Conservation (phyloP, 768 basidiomycete genomes). For the Boletus sp. region DNA sequence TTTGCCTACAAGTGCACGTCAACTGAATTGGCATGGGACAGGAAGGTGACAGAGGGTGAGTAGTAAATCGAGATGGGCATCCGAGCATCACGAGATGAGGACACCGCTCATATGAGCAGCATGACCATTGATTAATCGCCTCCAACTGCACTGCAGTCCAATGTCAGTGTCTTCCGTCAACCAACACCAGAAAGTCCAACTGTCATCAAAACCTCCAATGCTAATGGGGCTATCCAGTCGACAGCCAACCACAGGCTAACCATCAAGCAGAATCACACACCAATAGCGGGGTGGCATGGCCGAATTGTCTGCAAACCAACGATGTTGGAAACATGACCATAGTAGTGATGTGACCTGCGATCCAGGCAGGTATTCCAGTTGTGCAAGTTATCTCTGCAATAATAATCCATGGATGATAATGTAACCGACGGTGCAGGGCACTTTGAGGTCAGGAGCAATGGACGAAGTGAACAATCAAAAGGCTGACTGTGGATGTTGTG, state of each 20-base stretch:
- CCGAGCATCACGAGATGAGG: no score
- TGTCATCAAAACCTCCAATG: no score
- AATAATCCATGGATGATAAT: slow-evolving; percentile 37
- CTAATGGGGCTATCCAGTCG: slow-evolving; percentile 12
- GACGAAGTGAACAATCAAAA: slow-evolving; percentile 57
- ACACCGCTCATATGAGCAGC: no score
- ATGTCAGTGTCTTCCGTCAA: no score
- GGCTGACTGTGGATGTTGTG: slow-evolving; percentile 36
- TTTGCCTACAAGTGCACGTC: slow-evolving; percentile 61
- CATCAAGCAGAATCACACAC: slow-evolving; percentile 23
- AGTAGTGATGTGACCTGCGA: slow-evolving; percentile 55
- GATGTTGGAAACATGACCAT: slow-evolving; percentile 34
- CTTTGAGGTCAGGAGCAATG: slow-evolving; percentile 29
- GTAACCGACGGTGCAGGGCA: slow-evolving; percentile 31
- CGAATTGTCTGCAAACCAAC: slow-evolving; percentile 37
- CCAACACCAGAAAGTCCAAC: no score
- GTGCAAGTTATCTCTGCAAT: slow-evolving; percentile 36
- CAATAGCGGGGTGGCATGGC: slow-evolving; percentile 53
- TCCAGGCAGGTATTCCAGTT: slow-evolving; percentile 54
- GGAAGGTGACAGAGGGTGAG: slow-evolving; percentile 39
- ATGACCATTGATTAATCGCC: no score
- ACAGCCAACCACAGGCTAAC: slow-evolving; percentile 43
- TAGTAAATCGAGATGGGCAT: no score
- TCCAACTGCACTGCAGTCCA: no score
- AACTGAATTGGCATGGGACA: slow-evolving; percentile 51